These are phyloP conservation scores for Inonotus hispidus DNA, from an alignment of 1,284 basidiomycete species.

Conservation along the genomic window DNA sequence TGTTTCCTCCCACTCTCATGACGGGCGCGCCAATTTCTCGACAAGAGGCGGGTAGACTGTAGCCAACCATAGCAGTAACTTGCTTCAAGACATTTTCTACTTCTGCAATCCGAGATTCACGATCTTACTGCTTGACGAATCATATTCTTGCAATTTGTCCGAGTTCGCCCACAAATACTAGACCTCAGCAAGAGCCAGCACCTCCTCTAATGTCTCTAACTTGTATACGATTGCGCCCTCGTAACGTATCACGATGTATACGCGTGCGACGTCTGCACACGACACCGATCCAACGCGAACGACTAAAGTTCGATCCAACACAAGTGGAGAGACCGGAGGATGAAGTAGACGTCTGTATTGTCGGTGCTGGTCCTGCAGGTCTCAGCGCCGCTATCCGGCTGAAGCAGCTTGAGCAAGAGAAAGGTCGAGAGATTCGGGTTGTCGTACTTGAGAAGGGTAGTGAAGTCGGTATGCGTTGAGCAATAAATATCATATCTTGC, in stretches of 20 bases:
- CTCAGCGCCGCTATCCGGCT: constrained; percentile 94
- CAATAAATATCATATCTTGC: neutral
- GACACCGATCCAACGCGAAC: constrained; percentile 25
- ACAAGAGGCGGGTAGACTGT: no score
- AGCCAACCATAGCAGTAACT: no score
- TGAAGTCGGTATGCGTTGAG: constrained; percentile 70
- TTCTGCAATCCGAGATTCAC: no score
- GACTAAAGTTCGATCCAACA: constrained; percentile 42
- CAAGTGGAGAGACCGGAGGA: constrained; percentile 74
- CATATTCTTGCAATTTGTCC: neutral
- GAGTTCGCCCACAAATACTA: neutral
- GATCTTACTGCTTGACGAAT: neutral
- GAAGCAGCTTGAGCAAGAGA: constrained; percentile 87
- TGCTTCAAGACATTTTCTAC: no score
- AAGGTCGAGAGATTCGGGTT: constrained; percentile 79
- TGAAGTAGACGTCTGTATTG: constrained; percentile 95
- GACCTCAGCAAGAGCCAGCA: neutral
- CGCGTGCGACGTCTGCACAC: constrained; percentile 25
- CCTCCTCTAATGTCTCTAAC: constrained; percentile 60
- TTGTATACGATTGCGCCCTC: neutral
- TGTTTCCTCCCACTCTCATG: neutral
- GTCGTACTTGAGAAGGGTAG: constrained; percentile 94
- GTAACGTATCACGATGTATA: constrained; percentile 8
- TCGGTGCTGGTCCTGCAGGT: constrained; percentile 93
- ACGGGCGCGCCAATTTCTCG: neutral